Conservation (phyloP, 176 grass and related monocot genomes). For the Aegilops tauschii region DNA sequence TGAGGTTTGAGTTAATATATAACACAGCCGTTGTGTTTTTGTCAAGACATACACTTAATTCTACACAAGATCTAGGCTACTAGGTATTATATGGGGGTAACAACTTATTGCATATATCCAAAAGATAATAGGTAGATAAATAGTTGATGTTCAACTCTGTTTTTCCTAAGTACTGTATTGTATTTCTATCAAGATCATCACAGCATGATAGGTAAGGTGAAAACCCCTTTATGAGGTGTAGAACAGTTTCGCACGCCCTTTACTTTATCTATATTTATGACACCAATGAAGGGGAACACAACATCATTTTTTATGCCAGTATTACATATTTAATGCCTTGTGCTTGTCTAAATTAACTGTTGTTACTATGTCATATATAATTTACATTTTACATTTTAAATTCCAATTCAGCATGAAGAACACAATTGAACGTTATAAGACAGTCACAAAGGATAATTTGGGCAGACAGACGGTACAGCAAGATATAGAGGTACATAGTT, state of each 20-base stretch:
- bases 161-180: neutral
- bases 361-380: neutral
- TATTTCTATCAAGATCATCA: neutral
- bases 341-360: neutral
- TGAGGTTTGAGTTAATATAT: neutral
- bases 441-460: slow-evolving; percentile 45
- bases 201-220: neutral
- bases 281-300: neutral
- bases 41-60: neutral
- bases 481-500: slow-evolving; percentile 48
- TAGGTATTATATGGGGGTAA: neutral
- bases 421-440: slow-evolving; percentile 66
- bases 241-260: neutral
- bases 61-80: neutral
- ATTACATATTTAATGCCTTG: neutral
- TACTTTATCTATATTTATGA: neutral
- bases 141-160: neutral
- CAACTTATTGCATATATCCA: neutral
- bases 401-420: slow-evolving; percentile 46
- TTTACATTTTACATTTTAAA: neutral
- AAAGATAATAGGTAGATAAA: neutral
- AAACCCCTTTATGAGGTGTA: neutral
- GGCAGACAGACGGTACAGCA: slow-evolving; percentile 42
- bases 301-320: neutral
- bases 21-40: neutral